Percentiles rank a stretch among this genome's conserved stretches.
Evolutionary conservation across 2,329 filamentous ascomycete genomes (phyloP).

Genomic region (Alternaria incomplexa): DNA sequence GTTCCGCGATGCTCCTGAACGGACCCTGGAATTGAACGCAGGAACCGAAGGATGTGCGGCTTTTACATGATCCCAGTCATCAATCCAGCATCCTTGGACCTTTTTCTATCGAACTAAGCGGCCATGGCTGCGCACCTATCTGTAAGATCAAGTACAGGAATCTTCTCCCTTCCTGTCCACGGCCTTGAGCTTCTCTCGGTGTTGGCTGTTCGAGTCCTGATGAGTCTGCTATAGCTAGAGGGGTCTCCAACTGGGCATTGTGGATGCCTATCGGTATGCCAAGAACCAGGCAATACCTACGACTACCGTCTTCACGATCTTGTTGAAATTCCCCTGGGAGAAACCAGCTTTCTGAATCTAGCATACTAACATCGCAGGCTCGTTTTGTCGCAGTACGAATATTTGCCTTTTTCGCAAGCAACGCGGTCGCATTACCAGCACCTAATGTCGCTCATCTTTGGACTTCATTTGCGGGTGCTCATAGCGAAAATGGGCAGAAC

Average conservation of each 20-base stretch:
- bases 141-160: too few species aligned
- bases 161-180: too few species aligned
- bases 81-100: not conserved
- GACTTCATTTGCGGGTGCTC: not conserved
- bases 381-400: not conserved
- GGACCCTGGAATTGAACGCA: not conserved
- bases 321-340: not conserved
- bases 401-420: not conserved
- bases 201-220: too few species aligned
- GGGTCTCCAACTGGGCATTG: too few species aligned
- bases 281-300: not conserved
- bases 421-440: not conserved
- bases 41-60: not conserved
- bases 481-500: not conserved
- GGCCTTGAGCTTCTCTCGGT: too few species aligned
- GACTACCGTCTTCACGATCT: not conserved
- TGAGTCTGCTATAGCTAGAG: too few species aligned
- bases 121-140: too few species aligned
- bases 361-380: not conserved
- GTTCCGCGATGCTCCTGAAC: not conserved
- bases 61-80: not conserved
- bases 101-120: not conserved
- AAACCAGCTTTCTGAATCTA: not conserved
- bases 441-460: not conserved
- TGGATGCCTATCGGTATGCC: too few species aligned